Evolutionary conservation across 2,329 filamentous ascomycete species (phyloP).

Genomic region (Zymoseptoria pseudotritici): DNA sequence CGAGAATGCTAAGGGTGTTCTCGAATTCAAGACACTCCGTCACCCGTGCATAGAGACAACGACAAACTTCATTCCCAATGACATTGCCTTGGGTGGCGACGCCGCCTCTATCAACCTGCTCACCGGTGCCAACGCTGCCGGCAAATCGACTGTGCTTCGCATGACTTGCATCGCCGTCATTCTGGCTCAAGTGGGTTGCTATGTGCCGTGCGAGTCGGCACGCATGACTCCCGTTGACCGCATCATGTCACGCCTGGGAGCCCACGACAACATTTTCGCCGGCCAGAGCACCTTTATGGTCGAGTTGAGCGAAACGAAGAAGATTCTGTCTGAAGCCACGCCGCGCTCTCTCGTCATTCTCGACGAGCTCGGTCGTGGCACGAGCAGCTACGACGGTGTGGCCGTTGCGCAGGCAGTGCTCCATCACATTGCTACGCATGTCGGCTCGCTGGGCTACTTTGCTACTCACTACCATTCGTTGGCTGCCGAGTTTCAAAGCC

Average conservation of each 20-base stretch:
- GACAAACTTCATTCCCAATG: conserved; percentile 93
- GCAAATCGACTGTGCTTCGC: conserved; percentile 90
- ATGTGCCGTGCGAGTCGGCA: conserved; percentile 76
- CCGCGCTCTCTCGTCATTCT: conserved; percentile 91
- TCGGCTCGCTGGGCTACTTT: conserved; percentile 92
- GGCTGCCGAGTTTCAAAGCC: conserved; percentile 78
- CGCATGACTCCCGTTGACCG: conserved; percentile 85
- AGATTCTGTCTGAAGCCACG: conserved; percentile 90
- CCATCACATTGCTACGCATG: conserved; percentile 89
- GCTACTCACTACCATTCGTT: conserved; percentile 96
- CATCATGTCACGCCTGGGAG: conserved; percentile 96
- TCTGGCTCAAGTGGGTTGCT: conserved; percentile 92
- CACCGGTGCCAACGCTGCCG: conserved; percentile 92
- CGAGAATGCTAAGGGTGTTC: conserved; percentile 60
- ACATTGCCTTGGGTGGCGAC: conserved; percentile 76
- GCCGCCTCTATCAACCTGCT: conserved; percentile 79
- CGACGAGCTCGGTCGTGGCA: conserved; percentile 91
- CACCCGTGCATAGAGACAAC: conserved; percentile 91
- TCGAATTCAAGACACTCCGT: conserved; percentile 88
- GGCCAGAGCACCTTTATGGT: conserved; percentile 98
- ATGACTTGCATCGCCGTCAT: conserved; percentile 98
- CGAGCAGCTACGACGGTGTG: conserved; percentile 90
- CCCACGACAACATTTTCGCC: conserved; percentile 98
- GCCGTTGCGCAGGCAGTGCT: conserved; percentile 93
- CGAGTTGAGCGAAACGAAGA: conserved; percentile 93